Conservation (phyloP, 306 rosid genomes). For the Sindora glabra region DNA sequence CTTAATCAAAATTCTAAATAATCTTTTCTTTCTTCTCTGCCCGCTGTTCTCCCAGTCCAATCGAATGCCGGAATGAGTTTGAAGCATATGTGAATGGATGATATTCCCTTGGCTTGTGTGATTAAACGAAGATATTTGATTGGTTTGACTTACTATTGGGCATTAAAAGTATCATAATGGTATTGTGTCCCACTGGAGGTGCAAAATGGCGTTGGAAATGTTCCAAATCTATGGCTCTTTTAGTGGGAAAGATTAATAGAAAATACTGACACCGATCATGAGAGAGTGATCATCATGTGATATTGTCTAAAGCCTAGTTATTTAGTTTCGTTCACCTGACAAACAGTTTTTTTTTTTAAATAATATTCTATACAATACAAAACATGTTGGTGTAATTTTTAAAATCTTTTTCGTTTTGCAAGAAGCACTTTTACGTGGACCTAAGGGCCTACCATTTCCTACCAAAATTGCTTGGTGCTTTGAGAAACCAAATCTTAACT, state of each 20-base stretch:
- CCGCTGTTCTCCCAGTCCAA: no score
- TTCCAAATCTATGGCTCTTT: slow-evolving; percentile 28
- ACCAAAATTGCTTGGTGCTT: slow-evolving; percentile 13
- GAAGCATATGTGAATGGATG: not conserved
- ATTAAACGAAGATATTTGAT: slow-evolving; percentile 7
- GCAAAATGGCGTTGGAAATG: slow-evolving; percentile 21
- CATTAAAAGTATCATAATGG: slow-evolving; percentile 24
- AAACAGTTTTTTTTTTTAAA: not conserved
- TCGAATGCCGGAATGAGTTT: no score
- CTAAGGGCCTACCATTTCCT: slow-evolving; percentile 24
- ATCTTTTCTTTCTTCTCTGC: no score
- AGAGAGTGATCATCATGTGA: slow-evolving; percentile 11
- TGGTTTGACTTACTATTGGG: slow-evolving; percentile 16
- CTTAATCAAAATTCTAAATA: no score
- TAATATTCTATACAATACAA: not conserved
- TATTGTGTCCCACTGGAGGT: slow-evolving; percentile 28
- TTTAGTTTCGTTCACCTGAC: slow-evolving; percentile 17
- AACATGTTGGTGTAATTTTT: not conserved
- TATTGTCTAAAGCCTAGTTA: slow-evolving; percentile 13
- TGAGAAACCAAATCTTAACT: not conserved
- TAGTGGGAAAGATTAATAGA: slow-evolving; percentile 12
- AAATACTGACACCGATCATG: slow-evolving; percentile 8
- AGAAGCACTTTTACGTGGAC: slow-evolving; percentile 29
- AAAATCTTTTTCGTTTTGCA: not conserved
- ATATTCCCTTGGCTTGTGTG: not conserved